These are phyloP conservation scores for Phlegmacium glaucopus DNA, from an alignment of 768 basidiomycete genomes.

Conservation along the genomic window DNA sequence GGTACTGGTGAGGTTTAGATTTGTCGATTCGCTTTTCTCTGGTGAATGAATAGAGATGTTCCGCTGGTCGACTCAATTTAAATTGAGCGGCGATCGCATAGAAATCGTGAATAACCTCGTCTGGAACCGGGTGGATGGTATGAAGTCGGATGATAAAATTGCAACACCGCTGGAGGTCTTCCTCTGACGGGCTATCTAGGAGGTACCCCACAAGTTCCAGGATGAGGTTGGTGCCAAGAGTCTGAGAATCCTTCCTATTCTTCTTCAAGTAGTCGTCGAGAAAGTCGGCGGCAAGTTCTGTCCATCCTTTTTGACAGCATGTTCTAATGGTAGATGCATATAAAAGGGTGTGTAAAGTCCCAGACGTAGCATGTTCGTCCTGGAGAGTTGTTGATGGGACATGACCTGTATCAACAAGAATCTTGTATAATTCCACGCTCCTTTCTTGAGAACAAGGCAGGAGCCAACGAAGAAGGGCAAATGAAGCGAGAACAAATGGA, in stretches of 20 bases:
- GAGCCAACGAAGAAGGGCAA: constrained; percentile 41
- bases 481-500: constrained; percentile 34
- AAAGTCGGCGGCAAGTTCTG: constrained; percentile 36
- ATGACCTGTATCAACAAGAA: constrained; percentile 39
- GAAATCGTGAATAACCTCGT: constrained; percentile 41
- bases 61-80: constrained; percentile 10
- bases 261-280: constrained; percentile 27
- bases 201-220: constrained; percentile 43
- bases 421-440: constrained; percentile 46
- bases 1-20: not conserved
- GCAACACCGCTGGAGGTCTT: constrained; percentile 36
- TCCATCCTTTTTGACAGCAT: constrained; percentile 55
- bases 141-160: constrained; percentile 36
- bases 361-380: constrained; percentile 29
- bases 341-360: constrained; percentile 46
- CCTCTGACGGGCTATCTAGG: constrained; percentile 30
- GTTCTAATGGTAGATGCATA: constrained; percentile 47
- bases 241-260: constrained; percentile 10
- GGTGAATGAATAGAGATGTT: not conserved
- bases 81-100: constrained; percentile 37
- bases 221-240: constrained; percentile 30
- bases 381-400: constrained; percentile 47
- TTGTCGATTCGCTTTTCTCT: not conserved
- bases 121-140: constrained; percentile 34
- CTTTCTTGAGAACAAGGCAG: constrained; percentile 29